A percentile compares a stretch with the other conserved stretches of the same genome.
Evolutionary conservation across 768 basidiomycete genomes (phyloP).

Genomic region (Imleria badia): DNA sequence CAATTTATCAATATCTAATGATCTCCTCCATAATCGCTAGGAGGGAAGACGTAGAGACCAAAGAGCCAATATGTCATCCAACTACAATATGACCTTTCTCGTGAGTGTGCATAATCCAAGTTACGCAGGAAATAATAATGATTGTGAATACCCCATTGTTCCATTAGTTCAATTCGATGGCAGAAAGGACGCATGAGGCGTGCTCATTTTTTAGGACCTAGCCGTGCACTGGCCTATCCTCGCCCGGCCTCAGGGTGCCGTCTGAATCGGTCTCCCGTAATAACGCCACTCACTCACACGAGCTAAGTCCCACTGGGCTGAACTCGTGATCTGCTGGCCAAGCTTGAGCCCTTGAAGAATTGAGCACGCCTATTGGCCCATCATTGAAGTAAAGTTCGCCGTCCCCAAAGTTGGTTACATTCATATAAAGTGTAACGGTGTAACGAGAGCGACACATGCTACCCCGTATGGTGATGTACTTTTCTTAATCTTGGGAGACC

Average conservation of each 20-base stretch:
- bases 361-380: too few relatives aligned
- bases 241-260: too few relatives aligned
- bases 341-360: too few relatives aligned
- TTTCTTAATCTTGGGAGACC: too few relatives aligned
- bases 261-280: too few relatives aligned
- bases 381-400: background rate
- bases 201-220: too few relatives aligned
- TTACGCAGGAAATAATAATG: background rate
- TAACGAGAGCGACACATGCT: too few relatives aligned
- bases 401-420: slow-evolving; percentile 2
- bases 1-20: slow-evolving; percentile 17
- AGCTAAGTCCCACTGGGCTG: too few relatives aligned
- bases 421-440: background rate
- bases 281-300: too few relatives aligned
- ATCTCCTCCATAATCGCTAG: background rate
- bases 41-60: slow-evolving; percentile 6
- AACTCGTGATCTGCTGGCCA: too few relatives aligned
- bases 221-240: too few relatives aligned
- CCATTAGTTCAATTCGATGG: background rate
- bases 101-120: slow-evolving; percentile 1
- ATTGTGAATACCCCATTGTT: slow-evolving; percentile 5
- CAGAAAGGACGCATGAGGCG: background rate
- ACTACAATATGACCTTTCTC: slow-evolving; percentile 4
- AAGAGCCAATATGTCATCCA: slow-evolving; percentile 4
- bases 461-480: too few relatives aligned